These are phyloP conservation scores for Mycena galopus DNA, from an alignment of 768 basidiomycete species.

Conservation along the genomic window DNA sequence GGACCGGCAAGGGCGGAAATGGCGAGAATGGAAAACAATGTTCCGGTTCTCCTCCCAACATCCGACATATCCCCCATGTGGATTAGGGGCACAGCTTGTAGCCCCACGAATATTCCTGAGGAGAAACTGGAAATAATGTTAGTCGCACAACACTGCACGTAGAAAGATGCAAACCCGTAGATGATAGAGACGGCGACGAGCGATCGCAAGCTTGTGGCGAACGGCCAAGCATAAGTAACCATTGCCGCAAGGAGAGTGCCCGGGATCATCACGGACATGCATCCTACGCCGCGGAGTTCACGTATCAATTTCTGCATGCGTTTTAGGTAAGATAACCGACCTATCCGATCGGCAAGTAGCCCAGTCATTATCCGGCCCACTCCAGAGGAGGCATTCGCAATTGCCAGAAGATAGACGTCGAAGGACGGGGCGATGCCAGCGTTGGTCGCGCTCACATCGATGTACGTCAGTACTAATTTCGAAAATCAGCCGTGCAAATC, in stretches of 20 bases:
- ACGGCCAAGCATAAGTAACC: conserved; percentile 81
- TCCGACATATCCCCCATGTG: conserved; percentile 71
- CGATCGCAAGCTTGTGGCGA: conserved; percentile 56
- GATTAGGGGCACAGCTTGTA: conserved; percentile 70
- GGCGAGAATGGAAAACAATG: conserved; percentile 71
- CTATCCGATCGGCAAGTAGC: conserved; percentile 66
- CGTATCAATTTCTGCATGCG: neutral
- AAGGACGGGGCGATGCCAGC: conserved; percentile 64
- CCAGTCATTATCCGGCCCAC: conserved; percentile 73
- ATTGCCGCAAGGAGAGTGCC: conserved; percentile 68
- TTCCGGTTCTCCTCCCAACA: conserved; percentile 74
- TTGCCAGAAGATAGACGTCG: conserved; percentile 74
- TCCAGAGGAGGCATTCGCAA: conserved; percentile 76
- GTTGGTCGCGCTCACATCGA: conserved; percentile 67
- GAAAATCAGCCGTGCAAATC: conserved; percentile 35
- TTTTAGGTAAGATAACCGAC: conserved; percentile 47
- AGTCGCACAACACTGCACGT: neutral
- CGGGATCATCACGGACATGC: conserved; percentile 78
- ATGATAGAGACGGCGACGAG: conserved; percentile 68
- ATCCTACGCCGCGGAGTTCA: conserved; percentile 54
- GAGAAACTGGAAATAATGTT: conserved; percentile 67
- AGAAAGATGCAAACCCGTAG: conserved; percentile 66
- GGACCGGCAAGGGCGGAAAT: conserved; percentile 77
- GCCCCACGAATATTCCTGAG: conserved; percentile 72
- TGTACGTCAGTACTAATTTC: conserved; percentile 72